Evolutionary conservation across 2,329 filamentous ascomycete species (phyloP).

Genomic region (Pestalotiopsis sp.): DNA sequence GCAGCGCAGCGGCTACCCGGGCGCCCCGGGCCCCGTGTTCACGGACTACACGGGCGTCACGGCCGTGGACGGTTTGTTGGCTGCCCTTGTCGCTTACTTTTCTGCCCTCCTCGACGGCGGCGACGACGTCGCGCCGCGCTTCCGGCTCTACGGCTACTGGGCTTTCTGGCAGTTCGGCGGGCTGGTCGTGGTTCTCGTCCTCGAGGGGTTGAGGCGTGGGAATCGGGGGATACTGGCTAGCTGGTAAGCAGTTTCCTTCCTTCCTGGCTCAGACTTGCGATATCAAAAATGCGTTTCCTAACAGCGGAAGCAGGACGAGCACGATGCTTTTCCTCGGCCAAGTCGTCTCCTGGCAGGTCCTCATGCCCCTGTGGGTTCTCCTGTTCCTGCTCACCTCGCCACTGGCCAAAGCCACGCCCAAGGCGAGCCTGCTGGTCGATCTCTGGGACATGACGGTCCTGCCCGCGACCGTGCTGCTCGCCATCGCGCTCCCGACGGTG

Average conservation of each 20-base stretch:
- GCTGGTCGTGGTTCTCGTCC: slow-evolving; percentile 29
- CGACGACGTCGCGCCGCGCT: slow-evolving; percentile 23
- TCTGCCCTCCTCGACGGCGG: slow-evolving; percentile 29
- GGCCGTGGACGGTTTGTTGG: slow-evolving; percentile 23
- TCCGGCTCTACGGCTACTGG: slow-evolving; percentile 28
- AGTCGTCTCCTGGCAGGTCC: slow-evolving; percentile 27
- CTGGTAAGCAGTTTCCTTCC: slow-evolving; percentile 23
- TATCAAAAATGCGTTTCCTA: neutral
- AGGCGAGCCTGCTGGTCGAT: slow-evolving; percentile 27
- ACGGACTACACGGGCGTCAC: slow-evolving; percentile 22
- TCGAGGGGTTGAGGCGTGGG: slow-evolving; percentile 30
- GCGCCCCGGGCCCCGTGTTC: slow-evolving; percentile 26
- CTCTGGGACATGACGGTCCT: slow-evolving; percentile 34
- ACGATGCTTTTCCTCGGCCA: slow-evolving; percentile 20
- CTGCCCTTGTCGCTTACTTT: slow-evolving; percentile 32
- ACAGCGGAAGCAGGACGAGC: neutral
- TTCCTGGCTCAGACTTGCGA: slow-evolving; percentile 14
- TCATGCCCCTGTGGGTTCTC: slow-evolving; percentile 29
- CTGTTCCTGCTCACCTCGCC: slow-evolving; percentile 33
- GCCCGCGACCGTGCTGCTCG: slow-evolving; percentile 29
- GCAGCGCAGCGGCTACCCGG: slow-evolving; percentile 16
- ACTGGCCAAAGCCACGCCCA: slow-evolving; percentile 23
- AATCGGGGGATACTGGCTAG: slow-evolving; percentile 28
- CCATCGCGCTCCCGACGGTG: slow-evolving; percentile 28
- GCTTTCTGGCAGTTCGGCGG: slow-evolving; percentile 31